phyloP scores from a whole-genome alignment of 148 eudicot genomes.

The Diospyros lotus region DNA sequence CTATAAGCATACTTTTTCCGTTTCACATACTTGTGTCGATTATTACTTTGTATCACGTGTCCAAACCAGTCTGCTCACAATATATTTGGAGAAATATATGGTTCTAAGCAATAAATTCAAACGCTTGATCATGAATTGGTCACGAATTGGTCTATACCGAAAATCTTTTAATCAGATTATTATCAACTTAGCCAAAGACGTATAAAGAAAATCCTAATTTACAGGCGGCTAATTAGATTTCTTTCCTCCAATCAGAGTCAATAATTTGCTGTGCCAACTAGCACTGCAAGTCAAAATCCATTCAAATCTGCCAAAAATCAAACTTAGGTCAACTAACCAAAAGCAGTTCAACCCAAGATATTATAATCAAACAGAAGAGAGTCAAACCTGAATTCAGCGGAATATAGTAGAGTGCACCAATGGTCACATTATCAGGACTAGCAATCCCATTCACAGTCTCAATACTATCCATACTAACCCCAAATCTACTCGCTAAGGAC shows the following conservation, averaged over 20 bases:
- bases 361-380: not conserved
- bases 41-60: too few relatives aligned
- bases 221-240: not conserved
- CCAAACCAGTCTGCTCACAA: too few relatives aligned
- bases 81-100: too few relatives aligned
- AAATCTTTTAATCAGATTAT: too few relatives aligned
- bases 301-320: not conserved
- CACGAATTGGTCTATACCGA: too few relatives aligned
- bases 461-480: slow-evolving; percentile 96
- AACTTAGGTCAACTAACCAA: not conserved
- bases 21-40: too few relatives aligned
- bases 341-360: not conserved
- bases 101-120: too few relatives aligned
- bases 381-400: slow-evolving; percentile 79
- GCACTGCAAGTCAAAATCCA: too few relatives aligned
- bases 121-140: too few relatives aligned
- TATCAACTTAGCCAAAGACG: too few relatives aligned
- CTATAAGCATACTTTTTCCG: too few relatives aligned
- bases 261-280: too few relatives aligned
- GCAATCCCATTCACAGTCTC: slow-evolving; percentile 70
- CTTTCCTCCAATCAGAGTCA: not conserved
- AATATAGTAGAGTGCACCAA: slow-evolving; percentile 65
- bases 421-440: slow-evolving; percentile 72
- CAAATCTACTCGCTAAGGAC: slow-evolving; percentile 85
- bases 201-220: not conserved